Base-by-base conservation (phyloP, 768 basidiomycete genomes). In the Brasilioporus rufonigricans region DNA sequence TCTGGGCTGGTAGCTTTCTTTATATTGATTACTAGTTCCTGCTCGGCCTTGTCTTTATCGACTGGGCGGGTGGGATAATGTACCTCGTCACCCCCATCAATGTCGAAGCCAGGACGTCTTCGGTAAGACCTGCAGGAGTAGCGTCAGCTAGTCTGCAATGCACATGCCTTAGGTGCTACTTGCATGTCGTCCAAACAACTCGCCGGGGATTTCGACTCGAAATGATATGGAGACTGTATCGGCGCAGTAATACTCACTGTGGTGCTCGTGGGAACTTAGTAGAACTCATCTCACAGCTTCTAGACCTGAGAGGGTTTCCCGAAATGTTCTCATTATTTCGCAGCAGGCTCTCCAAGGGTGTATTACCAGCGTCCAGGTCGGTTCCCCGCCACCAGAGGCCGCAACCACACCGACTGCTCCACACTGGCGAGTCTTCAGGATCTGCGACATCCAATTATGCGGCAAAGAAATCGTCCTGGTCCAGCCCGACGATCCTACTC, bases 1-100 rank as follows among this genome's bases (percentile, higher is more conserved):
- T 99, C 97, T 39, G 93, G 77, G 66, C 83, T 93, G 7, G 95
- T 98, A 4, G 97, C 97, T 71, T 99, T 99, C 82, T 99, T 99
- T 72, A 99, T 95, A 68, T 96, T 94, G 32, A 95, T 80, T 18
- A 87, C 86, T 18, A 99, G 83, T 71, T 98, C 97, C 51, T 87
- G 82, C 70, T 99, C 97, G 44, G 93, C 94, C 77, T 94, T 97
- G 67, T 98, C 97, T 78, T 92, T 98, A 77, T 98, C 96, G 24
- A 99, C 97, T 26, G 96, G 96, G 55, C 96, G 84, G 29, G 96
- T 98, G 27, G 96, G 96, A 72, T 93, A 93, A 71, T 97, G 93
- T 56, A 91, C 81, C 29, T 82, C 80, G 62, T 91, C 91, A 50
- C 87, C 87, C 16, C 60, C 64, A 60, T 91, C 89, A 53, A 87